A percentile compares a stretch with the other conserved stretches of the same genome.
These are phyloP conservation scores for Pyrenochaeta sp. DNA, from an alignment of 2,329 filamentous ascomycete species.

Conservation along the genomic window DNA sequence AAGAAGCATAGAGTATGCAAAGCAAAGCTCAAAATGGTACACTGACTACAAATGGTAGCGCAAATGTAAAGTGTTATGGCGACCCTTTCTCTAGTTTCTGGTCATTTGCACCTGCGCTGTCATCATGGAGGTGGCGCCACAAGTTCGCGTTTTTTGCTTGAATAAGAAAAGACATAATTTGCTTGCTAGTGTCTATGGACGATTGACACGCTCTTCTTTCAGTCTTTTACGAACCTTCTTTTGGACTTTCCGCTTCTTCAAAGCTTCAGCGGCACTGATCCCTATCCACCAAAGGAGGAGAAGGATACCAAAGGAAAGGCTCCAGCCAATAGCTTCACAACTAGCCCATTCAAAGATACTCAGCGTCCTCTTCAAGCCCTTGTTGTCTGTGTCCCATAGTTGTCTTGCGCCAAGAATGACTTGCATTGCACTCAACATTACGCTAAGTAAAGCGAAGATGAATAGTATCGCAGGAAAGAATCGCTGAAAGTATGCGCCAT, in stretches of 20 bases:
- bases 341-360: constrained; percentile 24
- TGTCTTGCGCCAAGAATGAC: constrained; percentile 25
- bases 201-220: neutral
- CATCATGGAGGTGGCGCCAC: no score
- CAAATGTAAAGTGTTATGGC: no score
- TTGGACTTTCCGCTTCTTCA: constrained; percentile 16
- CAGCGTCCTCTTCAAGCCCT: constrained; percentile 20
- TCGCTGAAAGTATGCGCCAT: constrained; percentile 23
- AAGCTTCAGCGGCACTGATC: constrained; percentile 19
- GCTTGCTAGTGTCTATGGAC: neutral
- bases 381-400: constrained; percentile 22
- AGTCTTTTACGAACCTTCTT: constrained; percentile 15
- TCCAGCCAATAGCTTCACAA: constrained; percentile 25
- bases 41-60: no score
- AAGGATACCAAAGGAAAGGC: constrained; percentile 22
- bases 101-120: no score
- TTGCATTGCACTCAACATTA: constrained; percentile 31
- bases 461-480: constrained; percentile 28
- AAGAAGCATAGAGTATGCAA: no score
- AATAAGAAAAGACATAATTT: neutral
- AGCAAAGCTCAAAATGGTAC: no score
- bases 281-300: constrained; percentile 30
- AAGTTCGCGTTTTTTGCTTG: no score
- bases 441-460: constrained; percentile 28
- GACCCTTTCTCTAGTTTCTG: no score